These are phyloP conservation scores for Murraya paniculata DNA, from an alignment of 345 rosid genomes.

Conservation along the genomic window DNA sequence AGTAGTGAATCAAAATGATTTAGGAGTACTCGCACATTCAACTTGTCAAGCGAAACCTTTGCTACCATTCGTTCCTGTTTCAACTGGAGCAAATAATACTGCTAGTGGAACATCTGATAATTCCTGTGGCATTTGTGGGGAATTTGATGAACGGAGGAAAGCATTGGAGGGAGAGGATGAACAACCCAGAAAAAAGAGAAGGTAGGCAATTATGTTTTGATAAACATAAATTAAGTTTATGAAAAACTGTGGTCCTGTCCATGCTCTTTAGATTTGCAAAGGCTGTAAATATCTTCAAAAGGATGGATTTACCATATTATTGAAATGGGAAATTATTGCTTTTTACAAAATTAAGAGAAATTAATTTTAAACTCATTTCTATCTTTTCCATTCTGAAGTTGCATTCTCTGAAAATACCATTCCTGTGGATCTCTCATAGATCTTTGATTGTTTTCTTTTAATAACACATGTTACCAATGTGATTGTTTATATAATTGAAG, in stretches of 20 bases:
- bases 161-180: slow-evolving; percentile 55
- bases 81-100: slow-evolving; percentile 26
- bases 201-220: slow-evolving; percentile 36
- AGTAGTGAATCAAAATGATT: slow-evolving; percentile 40
- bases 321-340: neutral
- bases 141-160: slow-evolving; percentile 61
- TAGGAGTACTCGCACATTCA: slow-evolving; percentile 21
- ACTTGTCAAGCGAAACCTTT: slow-evolving; percentile 29
- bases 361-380: neutral
- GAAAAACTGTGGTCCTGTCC: neutral
- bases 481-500: neutral
- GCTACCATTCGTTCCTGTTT: slow-evolving; percentile 30
- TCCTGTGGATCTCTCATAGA: neutral
- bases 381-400: neutral
- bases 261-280: neutral
- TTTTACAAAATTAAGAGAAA: neutral
- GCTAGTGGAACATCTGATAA: slow-evolving; percentile 46
- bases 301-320: neutral
- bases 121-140: slow-evolving; percentile 61
- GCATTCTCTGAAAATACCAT: neutral
- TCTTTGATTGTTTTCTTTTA: neutral
- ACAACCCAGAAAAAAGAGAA: slow-evolving; percentile 66
- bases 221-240: neutral
- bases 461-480: neutral
- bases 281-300: neutral